Conservation (phyloP, 345 rosid species). For the Eutrema heterophyllum region DNA sequence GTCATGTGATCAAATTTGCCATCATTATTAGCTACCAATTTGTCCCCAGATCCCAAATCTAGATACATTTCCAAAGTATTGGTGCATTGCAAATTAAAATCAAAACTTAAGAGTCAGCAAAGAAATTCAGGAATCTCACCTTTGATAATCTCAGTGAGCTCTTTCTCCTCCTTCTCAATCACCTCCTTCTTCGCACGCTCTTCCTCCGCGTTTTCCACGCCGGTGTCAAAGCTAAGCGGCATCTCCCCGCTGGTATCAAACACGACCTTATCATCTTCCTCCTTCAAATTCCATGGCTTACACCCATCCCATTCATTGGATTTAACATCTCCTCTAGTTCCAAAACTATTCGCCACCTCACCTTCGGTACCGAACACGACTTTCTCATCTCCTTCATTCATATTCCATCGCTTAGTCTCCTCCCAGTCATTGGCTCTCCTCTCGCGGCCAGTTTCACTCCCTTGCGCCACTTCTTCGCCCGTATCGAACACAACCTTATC, state of each 20-base stretch:
- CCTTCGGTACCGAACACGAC: slow-evolving; percentile 36
- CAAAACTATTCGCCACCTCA: slow-evolving; percentile 4
- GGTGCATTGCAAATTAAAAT: neutral
- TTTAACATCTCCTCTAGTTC: neutral
- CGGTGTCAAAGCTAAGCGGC: slow-evolving; percentile 6
- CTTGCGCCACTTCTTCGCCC: slow-evolving; percentile 14
- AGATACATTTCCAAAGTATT: neutral
- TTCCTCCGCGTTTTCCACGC: slow-evolving; percentile 23
- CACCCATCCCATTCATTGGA: slow-evolving; percentile 21
- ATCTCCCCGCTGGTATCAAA: slow-evolving; percentile 40
- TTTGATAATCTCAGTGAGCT: slow-evolving; percentile 52
- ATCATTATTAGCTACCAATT: neutral
- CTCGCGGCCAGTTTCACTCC: slow-evolving; percentile 3
- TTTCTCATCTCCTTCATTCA: slow-evolving; percentile 40
- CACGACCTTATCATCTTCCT: slow-evolving; percentile 38
- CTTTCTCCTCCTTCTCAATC: slow-evolving; percentile 58
- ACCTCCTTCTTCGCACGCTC: slow-evolving; percentile 36
- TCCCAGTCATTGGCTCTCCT: neutral
- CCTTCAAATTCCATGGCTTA: slow-evolving; percentile 47
- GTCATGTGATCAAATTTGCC: neutral
- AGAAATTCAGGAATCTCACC: slow-evolving; percentile 29
- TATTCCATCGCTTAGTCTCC: slow-evolving; percentile 40
- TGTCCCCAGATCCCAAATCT: neutral
- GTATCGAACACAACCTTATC: slow-evolving; percentile 38
- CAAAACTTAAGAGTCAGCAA: neutral